phyloP scores from a whole-genome alignment of 1,139 yeast species.

The Magnusiomyces suaveolens region DNA sequence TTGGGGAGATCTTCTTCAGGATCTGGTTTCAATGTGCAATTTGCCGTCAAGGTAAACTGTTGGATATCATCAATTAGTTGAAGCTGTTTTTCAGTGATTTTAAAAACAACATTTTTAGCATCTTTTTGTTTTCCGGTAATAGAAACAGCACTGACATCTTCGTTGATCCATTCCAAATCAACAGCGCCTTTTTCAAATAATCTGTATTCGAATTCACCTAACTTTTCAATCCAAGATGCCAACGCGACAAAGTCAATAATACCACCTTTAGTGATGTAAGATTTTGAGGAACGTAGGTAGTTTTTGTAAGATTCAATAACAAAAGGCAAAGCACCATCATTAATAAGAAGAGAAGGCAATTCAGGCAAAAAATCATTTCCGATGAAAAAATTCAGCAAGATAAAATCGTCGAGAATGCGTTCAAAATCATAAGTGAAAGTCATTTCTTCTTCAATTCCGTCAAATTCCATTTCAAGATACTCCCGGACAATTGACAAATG shows the following conservation, averaged over 20 bases:
- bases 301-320: constrained; percentile 80
- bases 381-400: constrained; percentile 82
- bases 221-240: constrained; percentile 68
- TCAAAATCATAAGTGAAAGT: constrained; percentile 77
- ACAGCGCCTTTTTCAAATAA: constrained; percentile 52
- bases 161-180: constrained; percentile 87
- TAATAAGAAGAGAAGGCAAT: constrained; percentile 84
- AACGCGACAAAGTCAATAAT: constrained; percentile 65
- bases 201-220: constrained; percentile 59
- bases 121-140: constrained; percentile 62
- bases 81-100: constrained; percentile 54
- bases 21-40: constrained; percentile 18
- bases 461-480: constrained; percentile 78
- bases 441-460: constrained; percentile 50
- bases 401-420: constrained; percentile 82
- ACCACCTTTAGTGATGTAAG: constrained; percentile 79
- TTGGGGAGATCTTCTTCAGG: constrained; percentile 12
- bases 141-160: constrained; percentile 71
- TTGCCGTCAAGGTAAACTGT: constrained; percentile 22
- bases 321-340: constrained; percentile 92
- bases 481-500: constrained; percentile 86
- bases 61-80: constrained; percentile 24
- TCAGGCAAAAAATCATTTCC: constrained; percentile 99
- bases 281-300: constrained; percentile 63
- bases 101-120: constrained; percentile 46